A percentile compares a stretch with the other conserved stretches of the same genome.
phyloP scores from a whole-genome alignment of 768 basidiomycete species.

The Tephrocybe sp. region DNA sequence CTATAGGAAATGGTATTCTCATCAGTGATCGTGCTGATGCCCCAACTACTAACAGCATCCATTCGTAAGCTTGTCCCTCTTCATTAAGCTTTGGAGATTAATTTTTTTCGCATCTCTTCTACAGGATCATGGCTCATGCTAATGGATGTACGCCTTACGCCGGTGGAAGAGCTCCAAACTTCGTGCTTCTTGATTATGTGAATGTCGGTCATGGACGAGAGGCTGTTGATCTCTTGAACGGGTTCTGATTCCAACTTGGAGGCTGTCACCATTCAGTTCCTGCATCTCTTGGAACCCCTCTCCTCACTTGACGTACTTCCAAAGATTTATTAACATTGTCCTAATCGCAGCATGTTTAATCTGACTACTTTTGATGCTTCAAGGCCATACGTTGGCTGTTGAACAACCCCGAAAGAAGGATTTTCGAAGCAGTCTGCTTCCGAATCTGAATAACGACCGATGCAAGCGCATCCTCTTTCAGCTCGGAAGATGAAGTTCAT shows the following conservation, averaged over 20 bases:
- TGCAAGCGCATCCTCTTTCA: too few relatives aligned
- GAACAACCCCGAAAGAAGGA: too few relatives aligned
- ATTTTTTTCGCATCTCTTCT: background rate
- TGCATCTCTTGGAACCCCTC: too few relatives aligned
- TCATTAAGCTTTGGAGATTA: background rate
- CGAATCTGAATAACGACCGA: too few relatives aligned
- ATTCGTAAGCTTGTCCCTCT: constrained; percentile 18
- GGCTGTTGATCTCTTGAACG: constrained; percentile 40
- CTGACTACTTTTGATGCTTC: too few relatives aligned
- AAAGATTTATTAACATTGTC: too few relatives aligned
- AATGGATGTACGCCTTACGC: constrained; percentile 39
- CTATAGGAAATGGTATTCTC: constrained; percentile 21
- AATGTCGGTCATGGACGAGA: constrained; percentile 37
- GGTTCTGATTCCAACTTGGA: background rate
- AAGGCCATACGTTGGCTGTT: too few relatives aligned
- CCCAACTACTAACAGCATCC: constrained; percentile 23
- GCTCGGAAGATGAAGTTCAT: too few relatives aligned
- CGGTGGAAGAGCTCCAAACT: constrained; percentile 39
- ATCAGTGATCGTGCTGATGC: constrained; percentile 26
- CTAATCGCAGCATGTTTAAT: too few relatives aligned
- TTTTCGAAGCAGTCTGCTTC: too few relatives aligned
- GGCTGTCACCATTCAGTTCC: too few relatives aligned
- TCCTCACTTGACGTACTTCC: too few relatives aligned
- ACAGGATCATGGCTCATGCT: constrained; percentile 36
- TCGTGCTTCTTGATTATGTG: constrained; percentile 47